Evolutionary conservation across 192 early-diverging fungal genomes (phyloP).

Genomic region (Haplosporangium gracile): DNA sequence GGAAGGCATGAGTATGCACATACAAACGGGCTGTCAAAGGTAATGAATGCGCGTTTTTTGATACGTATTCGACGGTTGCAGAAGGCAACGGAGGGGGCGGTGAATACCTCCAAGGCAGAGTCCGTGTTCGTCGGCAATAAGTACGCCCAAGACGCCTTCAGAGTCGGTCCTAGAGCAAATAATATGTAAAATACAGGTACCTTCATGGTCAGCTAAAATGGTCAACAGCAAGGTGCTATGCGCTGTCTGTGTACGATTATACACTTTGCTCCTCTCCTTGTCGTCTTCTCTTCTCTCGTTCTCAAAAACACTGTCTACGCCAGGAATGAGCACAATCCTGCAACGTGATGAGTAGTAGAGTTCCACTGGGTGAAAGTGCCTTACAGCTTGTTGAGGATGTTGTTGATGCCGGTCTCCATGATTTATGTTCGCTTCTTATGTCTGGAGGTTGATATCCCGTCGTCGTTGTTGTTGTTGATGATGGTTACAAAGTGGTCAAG

Average conservation of each 20-base stretch:
- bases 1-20: not conserved
- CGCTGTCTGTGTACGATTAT: not conserved
- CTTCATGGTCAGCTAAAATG: not conserved
- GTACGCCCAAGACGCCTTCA: slow-evolving; percentile 55
- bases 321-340: not conserved
- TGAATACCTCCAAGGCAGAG: slow-evolving; percentile 59
- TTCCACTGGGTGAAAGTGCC: not conserved
- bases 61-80: not conserved
- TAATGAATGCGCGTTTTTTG: not conserved
- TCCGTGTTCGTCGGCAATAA: slow-evolving; percentile 59
- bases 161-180: slow-evolving; percentile 36
- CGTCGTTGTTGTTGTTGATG: not conserved
- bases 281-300: not conserved
- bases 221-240: not conserved
- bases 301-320: too few species aligned
- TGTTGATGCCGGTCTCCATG: slow-evolving; percentile 57
- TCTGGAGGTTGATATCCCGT: not conserved
- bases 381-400: slow-evolving; percentile 54
- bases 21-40: not conserved
- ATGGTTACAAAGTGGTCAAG: not conserved
- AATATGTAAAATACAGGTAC: not conserved
- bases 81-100: not conserved
- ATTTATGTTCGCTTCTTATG: not conserved
- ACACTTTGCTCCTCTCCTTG: not conserved
- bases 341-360: not conserved